phyloP scores from a whole-genome alignment of 192 early-diverging fungal species.

The Backusella circina region DNA sequence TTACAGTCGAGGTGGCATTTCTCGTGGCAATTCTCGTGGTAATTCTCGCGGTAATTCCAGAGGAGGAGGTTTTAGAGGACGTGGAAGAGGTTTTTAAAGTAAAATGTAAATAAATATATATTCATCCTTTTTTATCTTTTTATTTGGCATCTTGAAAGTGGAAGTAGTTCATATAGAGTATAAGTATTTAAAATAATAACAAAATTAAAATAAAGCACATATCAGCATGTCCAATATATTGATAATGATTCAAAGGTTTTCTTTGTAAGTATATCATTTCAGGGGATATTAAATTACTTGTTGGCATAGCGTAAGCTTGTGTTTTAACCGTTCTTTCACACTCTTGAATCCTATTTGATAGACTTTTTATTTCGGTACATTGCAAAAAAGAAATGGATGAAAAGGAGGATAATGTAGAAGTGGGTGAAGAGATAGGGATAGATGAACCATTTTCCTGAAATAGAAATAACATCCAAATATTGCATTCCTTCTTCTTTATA shows the following conservation, averaged over 20 bases:
- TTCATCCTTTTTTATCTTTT: background rate
- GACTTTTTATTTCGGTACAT: background rate
- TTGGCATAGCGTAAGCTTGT: background rate
- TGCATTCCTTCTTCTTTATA: background rate
- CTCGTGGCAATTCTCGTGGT: background rate
- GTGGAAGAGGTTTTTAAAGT: background rate
- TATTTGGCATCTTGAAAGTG: no score
- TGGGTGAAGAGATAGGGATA: slow-evolving; percentile 2
- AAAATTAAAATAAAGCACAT: no score
- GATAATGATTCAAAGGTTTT: background rate
- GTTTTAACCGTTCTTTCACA: background rate
- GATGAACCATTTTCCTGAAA: background rate
- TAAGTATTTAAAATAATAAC: no score
- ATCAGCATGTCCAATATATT: no score
- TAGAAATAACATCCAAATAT: background rate
- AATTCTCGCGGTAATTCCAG: background rate
- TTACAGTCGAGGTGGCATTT: background rate
- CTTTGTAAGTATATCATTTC: background rate
- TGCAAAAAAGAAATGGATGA: background rate
- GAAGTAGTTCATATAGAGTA: no score
- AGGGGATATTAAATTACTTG: background rate
- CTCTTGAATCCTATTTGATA: background rate
- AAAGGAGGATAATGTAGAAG: background rate
- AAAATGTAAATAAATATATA: background rate
- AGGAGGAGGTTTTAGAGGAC: background rate